Evolutionary conservation across 805 yeast genomes (phyloP), one percentile per base, ranked within the genome.

Genomic region (Grigorovia jiainica): DNA sequence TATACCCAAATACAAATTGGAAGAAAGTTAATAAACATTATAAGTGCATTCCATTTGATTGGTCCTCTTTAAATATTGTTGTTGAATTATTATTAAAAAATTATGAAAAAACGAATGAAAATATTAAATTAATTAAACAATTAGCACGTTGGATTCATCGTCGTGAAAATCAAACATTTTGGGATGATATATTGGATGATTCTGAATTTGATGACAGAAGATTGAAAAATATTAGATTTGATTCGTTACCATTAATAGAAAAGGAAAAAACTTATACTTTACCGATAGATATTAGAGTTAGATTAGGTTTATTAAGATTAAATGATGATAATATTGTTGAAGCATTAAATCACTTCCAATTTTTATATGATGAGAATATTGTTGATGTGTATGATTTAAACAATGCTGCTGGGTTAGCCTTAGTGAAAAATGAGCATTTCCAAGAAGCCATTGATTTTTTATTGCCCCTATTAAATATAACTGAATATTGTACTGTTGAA

Each of bases 51-150:
- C 60, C 61, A 18, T 92, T 90, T 58, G 87, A 78, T 38, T 92
- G 95, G 95, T 82, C 95, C 0, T 89, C 85, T 45, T 68, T 90
- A 38, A 90, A 92, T 53, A 85, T 87, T 45, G 66, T 90, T 34
- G 73, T 84, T 7, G 97, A 92, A 53, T 65, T 90, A 31, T 82
- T 83, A 52, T 70, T 78, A n/a, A 75, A 77, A 41, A 41, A 47
- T 8, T 43, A 53, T 2, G 81, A 78, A 43, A 78, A 75, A 35
- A 77, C 82, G 70, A 58, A 58, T 8, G 66, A 73, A 9, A 92
- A 89, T 1, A 72, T 87, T 15, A 73, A 71, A 43, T 68, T 78
- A 1, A 72, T 87, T 25, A 82, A 82, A 50, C 65, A 72, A 23
- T 82, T 84, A 9, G 76, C 95, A 0, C 67, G 98, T 47, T 87